Conservation (phyloP, 1,139 yeast genomes). For the Meyerozyma smithsonii region DNA sequence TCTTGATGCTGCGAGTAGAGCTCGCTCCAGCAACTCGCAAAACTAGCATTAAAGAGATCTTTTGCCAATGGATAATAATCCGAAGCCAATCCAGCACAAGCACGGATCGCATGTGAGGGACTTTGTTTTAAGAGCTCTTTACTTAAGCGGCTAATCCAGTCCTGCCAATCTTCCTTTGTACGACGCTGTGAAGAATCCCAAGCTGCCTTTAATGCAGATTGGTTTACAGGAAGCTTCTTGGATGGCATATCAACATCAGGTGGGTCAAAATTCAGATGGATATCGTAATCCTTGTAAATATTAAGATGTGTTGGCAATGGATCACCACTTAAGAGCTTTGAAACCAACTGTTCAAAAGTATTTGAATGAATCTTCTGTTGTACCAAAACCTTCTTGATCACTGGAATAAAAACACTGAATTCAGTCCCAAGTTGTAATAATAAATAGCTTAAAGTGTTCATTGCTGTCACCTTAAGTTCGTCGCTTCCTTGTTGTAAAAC, state of each 20-base stretch:
- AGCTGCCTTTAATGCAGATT: slow-evolving; percentile 68
- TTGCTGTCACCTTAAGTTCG: slow-evolving; percentile 59
- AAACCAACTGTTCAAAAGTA: slow-evolving; percentile 75
- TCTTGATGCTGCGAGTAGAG: slow-evolving; percentile 89
- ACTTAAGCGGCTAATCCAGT: slow-evolving; percentile 87
- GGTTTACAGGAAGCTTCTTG: slow-evolving; percentile 76
- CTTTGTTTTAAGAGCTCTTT: slow-evolving; percentile 86
- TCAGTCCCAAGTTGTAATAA: slow-evolving; percentile 80
- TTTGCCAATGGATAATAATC: slow-evolving; percentile 86
- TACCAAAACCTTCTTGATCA: slow-evolving; percentile 67
- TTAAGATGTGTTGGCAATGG: slow-evolving; percentile 77
- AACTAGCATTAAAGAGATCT: slow-evolving; percentile 89
- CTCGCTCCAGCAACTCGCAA: slow-evolving; percentile 95
- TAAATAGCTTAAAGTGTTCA: slow-evolving; percentile 78
- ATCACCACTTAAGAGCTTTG: slow-evolving; percentile 78
- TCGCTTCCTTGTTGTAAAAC: slow-evolving; percentile 50
- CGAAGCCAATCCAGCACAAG: slow-evolving; percentile 87
- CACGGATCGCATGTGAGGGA: slow-evolving; percentile 91
- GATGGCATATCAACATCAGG: slow-evolving; percentile 67
- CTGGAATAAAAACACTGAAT: slow-evolving; percentile 82
- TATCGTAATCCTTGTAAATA: slow-evolving; percentile 63
- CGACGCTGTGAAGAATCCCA: slow-evolving; percentile 93
- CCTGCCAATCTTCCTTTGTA: slow-evolving; percentile 96
- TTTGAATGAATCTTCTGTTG: slow-evolving; percentile 65
- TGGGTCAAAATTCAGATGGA: slow-evolving; percentile 45